Evolutionary conservation across 129 eudicot species (phyloP).

Genomic region (Tanacetum coccineum): DNA sequence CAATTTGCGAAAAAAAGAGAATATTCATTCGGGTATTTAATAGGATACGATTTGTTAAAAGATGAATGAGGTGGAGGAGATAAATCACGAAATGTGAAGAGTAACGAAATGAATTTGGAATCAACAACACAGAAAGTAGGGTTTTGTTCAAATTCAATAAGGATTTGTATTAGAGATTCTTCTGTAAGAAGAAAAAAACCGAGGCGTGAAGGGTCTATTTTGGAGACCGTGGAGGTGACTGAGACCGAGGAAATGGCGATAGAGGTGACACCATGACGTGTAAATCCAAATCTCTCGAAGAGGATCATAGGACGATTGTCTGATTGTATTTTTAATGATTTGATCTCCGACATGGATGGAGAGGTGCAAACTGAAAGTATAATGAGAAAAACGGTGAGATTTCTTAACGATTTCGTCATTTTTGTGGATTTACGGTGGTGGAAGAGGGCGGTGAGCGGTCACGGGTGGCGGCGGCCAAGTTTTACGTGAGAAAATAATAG

Average conservation of each 20-base stretch:
- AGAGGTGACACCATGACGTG: conserved; percentile 34
- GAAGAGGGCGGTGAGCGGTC: conserved; percentile 12
- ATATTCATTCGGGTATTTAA: conserved; percentile 26
- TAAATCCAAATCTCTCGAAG: conserved; percentile 56
- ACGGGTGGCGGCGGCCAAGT: conserved; percentile 3
- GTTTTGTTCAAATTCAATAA: conserved; percentile 29
- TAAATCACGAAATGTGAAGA: conserved; percentile 42
- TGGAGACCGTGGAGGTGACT: conserved; percentile 25
- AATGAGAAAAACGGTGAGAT: background rate
- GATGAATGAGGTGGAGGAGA: conserved; percentile 35
- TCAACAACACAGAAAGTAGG: conserved; percentile 37
- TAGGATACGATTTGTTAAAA: conserved; percentile 27
- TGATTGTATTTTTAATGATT: conserved; percentile 30
- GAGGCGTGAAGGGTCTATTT: conserved; percentile 35
- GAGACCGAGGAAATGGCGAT: conserved; percentile 39
- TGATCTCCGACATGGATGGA: conserved; percentile 35
- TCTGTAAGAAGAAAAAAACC: conserved; percentile 41
- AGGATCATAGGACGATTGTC: conserved; percentile 51
- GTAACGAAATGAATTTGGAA: conserved; percentile 26
- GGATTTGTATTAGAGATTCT: conserved; percentile 26
- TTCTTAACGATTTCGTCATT: background rate
- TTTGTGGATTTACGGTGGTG: background rate
- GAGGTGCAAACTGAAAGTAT: conserved; percentile 24
- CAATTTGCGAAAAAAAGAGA: conserved; percentile 32
- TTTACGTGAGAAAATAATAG: background rate